Evolutionary conservation across 345 rosid species (phyloP).

Genomic region (Bretschneidera sinensis): DNA sequence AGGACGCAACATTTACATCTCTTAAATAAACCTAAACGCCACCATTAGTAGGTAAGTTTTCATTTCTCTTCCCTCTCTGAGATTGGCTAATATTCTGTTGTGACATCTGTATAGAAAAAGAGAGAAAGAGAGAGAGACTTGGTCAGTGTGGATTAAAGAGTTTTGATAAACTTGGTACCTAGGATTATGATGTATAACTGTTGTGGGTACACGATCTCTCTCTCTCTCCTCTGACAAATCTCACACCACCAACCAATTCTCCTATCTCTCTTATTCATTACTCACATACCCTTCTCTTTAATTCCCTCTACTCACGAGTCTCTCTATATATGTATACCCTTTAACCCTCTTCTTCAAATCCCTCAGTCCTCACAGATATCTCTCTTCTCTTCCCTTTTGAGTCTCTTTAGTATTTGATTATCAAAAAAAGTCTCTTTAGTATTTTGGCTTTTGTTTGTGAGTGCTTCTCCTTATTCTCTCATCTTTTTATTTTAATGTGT

Average conservation of each 20-base stretch:
- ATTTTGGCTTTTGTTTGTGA: not conserved
- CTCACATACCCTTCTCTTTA: conserved; percentile 6
- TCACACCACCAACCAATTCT: conserved; percentile 29
- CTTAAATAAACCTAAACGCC: not conserved
- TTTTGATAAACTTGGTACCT: conserved; percentile 37
- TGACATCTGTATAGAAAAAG: conserved; percentile 11
- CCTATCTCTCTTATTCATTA: conserved; percentile 20
- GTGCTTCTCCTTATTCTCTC: not conserved
- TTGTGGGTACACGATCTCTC: conserved; percentile 30
- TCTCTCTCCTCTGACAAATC: conserved; percentile 24
- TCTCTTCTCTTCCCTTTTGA: not conserved
- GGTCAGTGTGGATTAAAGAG: conserved; percentile 32
- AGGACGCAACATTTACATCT: conserved; percentile 33
- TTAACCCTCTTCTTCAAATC: conserved; percentile 4
- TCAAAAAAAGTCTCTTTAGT: not conserved
- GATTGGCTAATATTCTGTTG: conserved; percentile 16
- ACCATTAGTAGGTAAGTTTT: conserved; percentile 22
- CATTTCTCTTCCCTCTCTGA: conserved; percentile 10
- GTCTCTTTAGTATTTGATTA: not conserved
- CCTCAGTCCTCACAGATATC: not conserved
- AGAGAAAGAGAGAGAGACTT: conserved; percentile 4
- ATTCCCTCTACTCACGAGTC: no score
- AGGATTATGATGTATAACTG: conserved; percentile 58
- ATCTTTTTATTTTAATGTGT: not conserved
- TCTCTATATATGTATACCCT: conserved; percentile 32